Evolutionary conservation across 768 basidiomycete genomes (phyloP), one percentile per base, ranked within the genome.

Genomic region (Agrocybe pediades): DNA sequence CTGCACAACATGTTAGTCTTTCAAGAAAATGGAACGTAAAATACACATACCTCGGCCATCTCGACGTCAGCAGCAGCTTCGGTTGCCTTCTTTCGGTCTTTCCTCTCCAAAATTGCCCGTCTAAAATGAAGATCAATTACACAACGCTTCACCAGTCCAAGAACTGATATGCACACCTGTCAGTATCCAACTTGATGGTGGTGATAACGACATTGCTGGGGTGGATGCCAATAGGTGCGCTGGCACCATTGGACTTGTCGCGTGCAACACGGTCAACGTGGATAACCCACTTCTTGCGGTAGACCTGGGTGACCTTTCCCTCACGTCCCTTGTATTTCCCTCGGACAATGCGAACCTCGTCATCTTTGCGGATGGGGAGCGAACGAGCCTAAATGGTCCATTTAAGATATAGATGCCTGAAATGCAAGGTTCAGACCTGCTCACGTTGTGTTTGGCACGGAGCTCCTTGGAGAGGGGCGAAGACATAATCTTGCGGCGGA

Each of bases 281-380:
- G 73, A 99, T 90, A 51, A 98, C 92, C 91, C 92, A 98, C 75
- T 96, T 95, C 87, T 96, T 96, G 73, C 95, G 90, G 84, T 95
- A 96, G 60, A 98, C 95, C 76, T 95, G 89, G 55, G 92, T 92
- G 58, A 99, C 87, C 79, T 98, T 98, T 67, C 96, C 96, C 82
- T 99, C 96, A 69, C 95, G 86, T 47, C 97, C 96, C 83, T 97
- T 97, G 85, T 97, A 95, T 74, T 96, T 95, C 52, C 96, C 96
- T 60, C 96, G 85, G 56, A 98, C 92, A 65, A 99, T 94, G 68
- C 89, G 81, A 60, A 98, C 96, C 77, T 98, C 96, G 72, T 99
- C 96, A 65, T 98, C 96, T 74, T 98, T 98, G 69, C 97, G 90
- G 67, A 98, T 85, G 51, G 97, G 94, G 56, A 98, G 76, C 54